phyloP scores from a whole-genome alignment of 106 monocot genomes.

The Acorus calamus region DNA sequence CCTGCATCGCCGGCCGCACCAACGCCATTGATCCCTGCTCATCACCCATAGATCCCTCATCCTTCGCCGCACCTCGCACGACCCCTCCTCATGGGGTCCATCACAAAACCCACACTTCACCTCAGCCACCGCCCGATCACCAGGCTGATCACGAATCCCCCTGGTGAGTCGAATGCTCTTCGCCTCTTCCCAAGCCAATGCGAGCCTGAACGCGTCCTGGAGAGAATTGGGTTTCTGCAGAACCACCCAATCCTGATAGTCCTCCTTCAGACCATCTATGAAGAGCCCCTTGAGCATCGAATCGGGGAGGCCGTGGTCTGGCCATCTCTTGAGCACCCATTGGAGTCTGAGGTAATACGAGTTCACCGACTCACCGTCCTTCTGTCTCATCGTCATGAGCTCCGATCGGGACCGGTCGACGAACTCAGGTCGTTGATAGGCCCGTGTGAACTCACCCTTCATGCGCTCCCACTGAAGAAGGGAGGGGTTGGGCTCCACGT shows the following conservation, averaged over 20 bases:
- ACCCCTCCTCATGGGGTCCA: conserved; percentile 35
- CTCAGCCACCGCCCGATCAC: not conserved
- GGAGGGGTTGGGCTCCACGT: conserved; percentile 2
- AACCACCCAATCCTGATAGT: conserved; percentile 47
- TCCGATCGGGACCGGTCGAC: conserved; percentile 9
- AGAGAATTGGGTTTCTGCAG: conserved; percentile 43
- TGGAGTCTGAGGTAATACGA: conserved; percentile 16
- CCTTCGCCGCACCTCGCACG: conserved; percentile 49
- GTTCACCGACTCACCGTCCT: conserved; percentile 11
- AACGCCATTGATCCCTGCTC: conserved; percentile 5
- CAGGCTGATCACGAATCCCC: conserved; percentile 1
- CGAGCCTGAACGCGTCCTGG: conserved; percentile 52
- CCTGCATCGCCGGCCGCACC: not conserved
- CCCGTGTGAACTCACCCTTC: conserved; percentile 3
- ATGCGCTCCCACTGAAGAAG: conserved; percentile 7
- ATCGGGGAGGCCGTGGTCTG: conserved; percentile 59
- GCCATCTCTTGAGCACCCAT: conserved; percentile 29
- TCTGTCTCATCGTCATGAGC: conserved; percentile 16
- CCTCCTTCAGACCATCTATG: conserved; percentile 61
- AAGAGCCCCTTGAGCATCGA: conserved; percentile 49
- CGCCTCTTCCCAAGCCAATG: conserved; percentile 53
- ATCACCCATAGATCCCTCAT: conserved; percentile 56
- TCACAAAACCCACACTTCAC: conserved; percentile 62
- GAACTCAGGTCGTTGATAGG: conserved; percentile 10
- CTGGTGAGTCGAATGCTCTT: conserved; percentile 15